phyloP scores from a whole-genome alignment of 148 eudicot genomes.

The Dysphania ambrosioides region DNA sequence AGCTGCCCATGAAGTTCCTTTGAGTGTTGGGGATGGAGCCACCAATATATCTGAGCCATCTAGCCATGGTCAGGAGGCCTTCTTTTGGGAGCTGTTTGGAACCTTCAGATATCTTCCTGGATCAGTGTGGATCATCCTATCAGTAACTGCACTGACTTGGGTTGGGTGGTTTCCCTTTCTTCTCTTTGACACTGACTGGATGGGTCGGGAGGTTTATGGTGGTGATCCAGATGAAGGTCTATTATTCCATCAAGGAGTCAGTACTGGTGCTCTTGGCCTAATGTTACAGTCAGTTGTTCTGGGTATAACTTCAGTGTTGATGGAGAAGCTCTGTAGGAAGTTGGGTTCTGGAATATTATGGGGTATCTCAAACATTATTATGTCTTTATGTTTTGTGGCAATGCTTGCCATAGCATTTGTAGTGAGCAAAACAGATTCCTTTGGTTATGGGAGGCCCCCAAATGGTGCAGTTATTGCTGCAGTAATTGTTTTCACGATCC shows the following conservation, averaged over 20 bases:
- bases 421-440: slow-evolving; percentile 37
- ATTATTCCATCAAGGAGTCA: slow-evolving; percentile 67
- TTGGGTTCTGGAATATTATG: slow-evolving; percentile 87
- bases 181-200: slow-evolving; percentile 98
- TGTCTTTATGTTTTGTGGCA: slow-evolving; percentile 74
- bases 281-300: slow-evolving; percentile 89
- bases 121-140: slow-evolving; percentile 75
- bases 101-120: slow-evolving; percentile 72
- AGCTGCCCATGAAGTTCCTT: slow-evolving; percentile 71
- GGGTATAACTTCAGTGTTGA: slow-evolving; percentile 77
- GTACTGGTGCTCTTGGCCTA: slow-evolving; percentile 92
- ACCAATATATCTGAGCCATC: slow-evolving; percentile 34
- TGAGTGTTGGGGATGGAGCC: slow-evolving; percentile 28
- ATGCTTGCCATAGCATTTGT: slow-evolving; percentile 66
- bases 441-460: slow-evolving; percentile 48
- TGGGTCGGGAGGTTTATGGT: slow-evolving; percentile 94
- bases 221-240: slow-evolving; percentile 79
- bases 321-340: slow-evolving; percentile 88
- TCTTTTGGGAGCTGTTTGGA: slow-evolving; percentile 92
- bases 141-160: slow-evolving; percentile 86
- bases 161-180: slow-evolving; percentile 97
- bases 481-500: slow-evolving; percentile 61
- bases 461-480: slow-evolving; percentile 76
- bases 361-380: slow-evolving; percentile 86
- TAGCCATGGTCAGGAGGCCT: slow-evolving; percentile 69